These are phyloP conservation scores for Aureobasidium leucospermi DNA, from an alignment of 2,329 filamentous ascomycete genomes.

Conservation along the genomic window DNA sequence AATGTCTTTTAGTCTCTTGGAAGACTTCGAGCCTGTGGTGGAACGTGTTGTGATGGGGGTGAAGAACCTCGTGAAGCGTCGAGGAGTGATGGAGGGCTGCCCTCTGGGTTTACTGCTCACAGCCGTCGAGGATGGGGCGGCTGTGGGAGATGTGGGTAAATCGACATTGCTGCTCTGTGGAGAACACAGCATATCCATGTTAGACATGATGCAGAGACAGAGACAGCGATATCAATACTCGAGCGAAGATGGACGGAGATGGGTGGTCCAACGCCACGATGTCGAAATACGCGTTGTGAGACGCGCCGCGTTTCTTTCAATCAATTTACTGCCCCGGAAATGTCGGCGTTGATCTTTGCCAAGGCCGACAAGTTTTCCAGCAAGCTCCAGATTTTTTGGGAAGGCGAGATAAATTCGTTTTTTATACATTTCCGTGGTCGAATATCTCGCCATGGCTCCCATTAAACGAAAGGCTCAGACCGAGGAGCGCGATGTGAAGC, in stretches of 20 bases:
- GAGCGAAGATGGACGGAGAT: neutral
- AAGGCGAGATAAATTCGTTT: neutral
- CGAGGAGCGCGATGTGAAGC: slow-evolving; percentile 30
- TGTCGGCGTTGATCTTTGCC: neutral
- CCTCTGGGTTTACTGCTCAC: slow-evolving; percentile 35
- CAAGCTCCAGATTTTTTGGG: neutral
- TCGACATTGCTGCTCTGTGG: slow-evolving; percentile 29
- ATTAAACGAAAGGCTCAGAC: slow-evolving; percentile 40
- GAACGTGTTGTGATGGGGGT: slow-evolving; percentile 30
- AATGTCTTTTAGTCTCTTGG: slow-evolving; percentile 43
- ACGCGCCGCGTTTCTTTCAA: neutral
- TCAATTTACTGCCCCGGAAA: neutral
- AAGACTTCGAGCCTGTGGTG: slow-evolving; percentile 31
- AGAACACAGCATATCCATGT: slow-evolving; percentile 12
- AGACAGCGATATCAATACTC: neutral
- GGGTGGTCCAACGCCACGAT: no score
- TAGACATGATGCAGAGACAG: slow-evolving; percentile 2
- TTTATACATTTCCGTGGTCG: neutral
- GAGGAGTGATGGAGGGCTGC: slow-evolving; percentile 44
- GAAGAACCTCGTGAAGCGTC: slow-evolving; percentile 46
- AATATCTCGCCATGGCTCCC: slow-evolving; percentile 32
- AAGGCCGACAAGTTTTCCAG: neutral
- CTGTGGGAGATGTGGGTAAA: slow-evolving; percentile 30
- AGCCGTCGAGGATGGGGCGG: slow-evolving; percentile 21
- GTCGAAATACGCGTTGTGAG: no score